Base-by-base conservation (phyloP, 768 basidiomycete species). In the Boletus coccyginus region DNA sequence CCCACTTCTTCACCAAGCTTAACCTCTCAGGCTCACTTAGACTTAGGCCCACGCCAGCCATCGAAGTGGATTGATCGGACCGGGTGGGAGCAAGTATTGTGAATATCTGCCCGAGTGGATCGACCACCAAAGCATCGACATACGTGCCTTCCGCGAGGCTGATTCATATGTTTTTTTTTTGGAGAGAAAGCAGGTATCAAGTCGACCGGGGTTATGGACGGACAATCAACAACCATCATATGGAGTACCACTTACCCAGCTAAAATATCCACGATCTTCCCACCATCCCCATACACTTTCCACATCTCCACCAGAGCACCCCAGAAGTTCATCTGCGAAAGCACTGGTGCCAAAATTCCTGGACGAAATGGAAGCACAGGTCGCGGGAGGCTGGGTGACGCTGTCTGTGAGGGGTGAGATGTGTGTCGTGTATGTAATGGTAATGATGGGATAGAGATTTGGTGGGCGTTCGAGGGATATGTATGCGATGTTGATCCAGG, bases 1-100 rank as follows among this genome's bases (percentile, higher is more conserved):
- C 88, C 85, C 93, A 94, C 50, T 81, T 78, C 58, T 88, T 85
- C 5, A 84, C 81, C 50, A 93, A 64, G 3, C 73, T 64, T 27
- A 82, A 63, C 91, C 86, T 55, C 77, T 81, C 61, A 2, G 43
- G 52, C 58, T 72, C 60, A n/a, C 41, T 62, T 10, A 70, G 43
- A 36, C 16, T 39, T 11, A 56, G 11, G n/a, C n/a, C 3, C 5
- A 31, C 39, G 35, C 58, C 58, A 3, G 35, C 32, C 12, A 38
- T 29, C 19, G 48, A 27, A 21, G 46, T 24, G 33, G 62, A 49
- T 52, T 27, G 9, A 45, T 62, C 57, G 16, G 59, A 24, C 31
- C 17, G 51, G 32, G 47, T 39, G 14, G 64, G 61, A 21, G 59
- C 9, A 32, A 71, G 65, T 45, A 72, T 53, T 12, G 57, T 43